These are phyloP conservation scores for Eucalyptus dawsonii DNA, from an alignment of 345 rosid genomes.

Conservation along the genomic window DNA sequence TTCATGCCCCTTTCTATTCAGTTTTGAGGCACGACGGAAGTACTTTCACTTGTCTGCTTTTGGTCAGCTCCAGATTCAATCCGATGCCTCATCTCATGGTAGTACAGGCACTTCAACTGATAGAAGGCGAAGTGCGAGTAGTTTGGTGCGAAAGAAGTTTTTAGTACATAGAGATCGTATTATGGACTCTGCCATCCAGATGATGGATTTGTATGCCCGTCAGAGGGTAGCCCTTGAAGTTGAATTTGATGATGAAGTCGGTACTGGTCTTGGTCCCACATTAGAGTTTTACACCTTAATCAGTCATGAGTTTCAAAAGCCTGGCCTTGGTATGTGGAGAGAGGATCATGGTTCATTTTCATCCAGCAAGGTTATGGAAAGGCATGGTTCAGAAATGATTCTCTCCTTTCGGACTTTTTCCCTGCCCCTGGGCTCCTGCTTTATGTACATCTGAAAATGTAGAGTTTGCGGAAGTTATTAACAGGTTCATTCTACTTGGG, in stretches of 20 bases:
- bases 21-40: constrained; percentile 72
- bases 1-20: constrained; percentile 84
- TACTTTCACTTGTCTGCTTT: constrained; percentile 77
- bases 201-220: constrained; percentile 62
- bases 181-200: constrained; percentile 66
- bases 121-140: constrained; percentile 25
- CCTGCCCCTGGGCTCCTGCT: constrained; percentile 57
- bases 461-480: constrained; percentile 36
- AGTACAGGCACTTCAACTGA: constrained; percentile 34
- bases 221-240: constrained; percentile 69
- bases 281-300: constrained; percentile 87
- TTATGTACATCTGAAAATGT: constrained; percentile 15
- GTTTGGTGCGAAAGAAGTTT: constrained; percentile 61
- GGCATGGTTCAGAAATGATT: constrained; percentile 11
- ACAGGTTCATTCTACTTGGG: constrained; percentile 72
- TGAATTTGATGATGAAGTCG: constrained; percentile 85
- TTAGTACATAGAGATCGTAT: constrained; percentile 56
- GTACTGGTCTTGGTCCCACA: constrained; percentile 98
- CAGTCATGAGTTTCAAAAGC: constrained; percentile 76
- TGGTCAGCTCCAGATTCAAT: constrained; percentile 36
- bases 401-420: constrained; percentile 62
- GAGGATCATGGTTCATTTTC: constrained; percentile 27
- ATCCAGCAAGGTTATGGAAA: constrained; percentile 1
- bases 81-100: constrained; percentile 20
- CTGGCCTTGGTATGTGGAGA: constrained; percentile 84